phyloP scores from a whole-genome alignment of 768 basidiomycete species.

The Amanita rubescens region DNA sequence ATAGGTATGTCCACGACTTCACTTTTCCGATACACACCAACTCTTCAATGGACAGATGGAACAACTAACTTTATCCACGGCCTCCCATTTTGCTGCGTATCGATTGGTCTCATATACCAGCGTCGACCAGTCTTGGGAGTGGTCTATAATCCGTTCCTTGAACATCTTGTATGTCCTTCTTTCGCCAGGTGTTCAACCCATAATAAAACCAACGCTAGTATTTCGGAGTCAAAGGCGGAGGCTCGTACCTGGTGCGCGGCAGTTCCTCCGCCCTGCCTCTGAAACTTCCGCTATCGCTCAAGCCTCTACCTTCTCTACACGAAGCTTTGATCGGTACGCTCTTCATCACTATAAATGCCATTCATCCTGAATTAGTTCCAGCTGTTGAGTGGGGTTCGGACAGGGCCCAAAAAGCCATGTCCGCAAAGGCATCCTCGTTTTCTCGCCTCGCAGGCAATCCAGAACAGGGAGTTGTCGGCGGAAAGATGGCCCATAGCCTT shows the following conservation, averaged over 20 bases:
- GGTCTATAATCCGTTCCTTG: conserved; percentile 88
- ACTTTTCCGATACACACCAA: neutral
- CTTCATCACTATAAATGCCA: neutral
- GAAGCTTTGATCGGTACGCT: conserved; percentile 56
- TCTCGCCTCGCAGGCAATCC: conserved; percentile 69
- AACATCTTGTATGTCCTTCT: conserved; percentile 53
- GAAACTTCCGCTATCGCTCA: conserved; percentile 46
- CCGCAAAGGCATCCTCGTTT: conserved; percentile 60
- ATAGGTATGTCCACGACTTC: conserved; percentile 48
- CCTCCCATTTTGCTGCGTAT: conserved; percentile 86
- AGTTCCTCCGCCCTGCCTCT: conserved; percentile 28
- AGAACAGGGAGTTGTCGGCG: conserved; percentile 52
- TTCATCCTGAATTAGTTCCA: conserved; percentile 15
- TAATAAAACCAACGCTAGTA: conserved; percentile 37
- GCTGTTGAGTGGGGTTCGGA: conserved; percentile 91
- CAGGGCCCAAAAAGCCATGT: conserved; percentile 44
- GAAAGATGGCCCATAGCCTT: conserved; percentile 80
- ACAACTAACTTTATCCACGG: conserved; percentile 87
- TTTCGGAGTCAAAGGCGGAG: conserved; percentile 70
- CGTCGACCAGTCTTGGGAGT: conserved; percentile 83
- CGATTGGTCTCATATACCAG: conserved; percentile 81
- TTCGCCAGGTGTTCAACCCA: neutral
- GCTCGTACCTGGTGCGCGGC: conserved; percentile 64
- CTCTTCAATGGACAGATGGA: conserved; percentile 53
- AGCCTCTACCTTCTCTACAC: conserved; percentile 58